These are phyloP conservation scores for Kwoniella shandongensis DNA, from an alignment of 768 basidiomycete species.

Conservation along the genomic window DNA sequence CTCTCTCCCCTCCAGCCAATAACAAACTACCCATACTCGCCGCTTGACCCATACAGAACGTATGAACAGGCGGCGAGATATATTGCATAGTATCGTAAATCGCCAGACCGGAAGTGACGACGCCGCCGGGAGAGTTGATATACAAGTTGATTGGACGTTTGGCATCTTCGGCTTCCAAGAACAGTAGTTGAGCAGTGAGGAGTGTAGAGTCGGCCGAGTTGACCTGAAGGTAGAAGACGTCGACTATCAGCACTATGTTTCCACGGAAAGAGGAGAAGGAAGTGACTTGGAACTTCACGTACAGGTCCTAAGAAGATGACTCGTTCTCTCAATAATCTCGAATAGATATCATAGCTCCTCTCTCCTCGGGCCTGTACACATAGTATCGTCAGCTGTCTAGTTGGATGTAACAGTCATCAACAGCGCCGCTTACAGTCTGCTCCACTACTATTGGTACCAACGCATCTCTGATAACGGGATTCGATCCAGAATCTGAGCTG, in stretches of 20 bases:
- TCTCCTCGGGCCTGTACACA: constrained; percentile 48
- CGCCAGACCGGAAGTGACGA: constrained; percentile 91
- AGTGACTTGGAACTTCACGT: constrained; percentile 54
- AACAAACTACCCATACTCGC: constrained; percentile 95
- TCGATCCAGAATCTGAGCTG: constrained; percentile 7
- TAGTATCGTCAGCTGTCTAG: constrained; percentile 19
- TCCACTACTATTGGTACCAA: constrained; percentile 92
- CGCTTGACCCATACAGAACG: constrained; percentile 92
- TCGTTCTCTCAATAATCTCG: constrained; percentile 83
- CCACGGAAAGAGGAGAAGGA: neutral
- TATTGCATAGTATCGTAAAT: constrained; percentile 98
- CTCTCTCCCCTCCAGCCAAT: constrained; percentile 84
- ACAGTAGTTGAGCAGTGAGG: constrained; percentile 86
- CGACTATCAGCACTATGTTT: neutral
- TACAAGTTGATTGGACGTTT: constrained; percentile 93
- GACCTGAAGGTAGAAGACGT: constrained; percentile 64
- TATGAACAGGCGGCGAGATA: constrained; percentile 90
- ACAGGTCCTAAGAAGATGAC: constrained; percentile 96
- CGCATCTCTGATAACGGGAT: constrained; percentile 32
- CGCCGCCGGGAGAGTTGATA: constrained; percentile 95
- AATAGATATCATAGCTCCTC: constrained; percentile 82
- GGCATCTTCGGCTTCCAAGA: constrained; percentile 92
- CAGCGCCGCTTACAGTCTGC: constrained; percentile 77
- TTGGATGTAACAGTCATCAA: too few species aligned
- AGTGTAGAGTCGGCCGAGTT: constrained; percentile 84